Evolutionary conservation across 306 rosid genomes (phyloP).

Genomic region (Rubus parviflorus): DNA sequence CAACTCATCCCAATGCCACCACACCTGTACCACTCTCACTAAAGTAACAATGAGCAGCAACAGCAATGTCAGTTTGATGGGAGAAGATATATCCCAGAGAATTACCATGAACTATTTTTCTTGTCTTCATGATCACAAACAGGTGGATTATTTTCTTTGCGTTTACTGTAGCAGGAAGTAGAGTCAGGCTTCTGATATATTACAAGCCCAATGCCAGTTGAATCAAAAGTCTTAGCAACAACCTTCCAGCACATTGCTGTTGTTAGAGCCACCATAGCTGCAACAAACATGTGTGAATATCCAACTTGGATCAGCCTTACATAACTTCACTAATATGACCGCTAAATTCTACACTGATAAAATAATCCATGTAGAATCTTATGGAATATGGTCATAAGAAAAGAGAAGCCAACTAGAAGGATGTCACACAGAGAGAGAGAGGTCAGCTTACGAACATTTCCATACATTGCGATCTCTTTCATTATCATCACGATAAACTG

Average conservation of each 20-base stretch:
- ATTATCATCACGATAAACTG: slow-evolving; percentile 65
- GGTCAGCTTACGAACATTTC: slow-evolving; percentile 60
- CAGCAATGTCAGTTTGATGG: background rate
- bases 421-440: slow-evolving; percentile 1
- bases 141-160: slow-evolving; percentile 54
- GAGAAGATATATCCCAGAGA: background rate
- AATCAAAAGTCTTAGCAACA: slow-evolving; percentile 63
- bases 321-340: background rate
- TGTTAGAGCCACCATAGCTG: slow-evolving; percentile 75
- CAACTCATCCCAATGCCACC: background rate
- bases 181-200: slow-evolving; percentile 89
- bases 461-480: slow-evolving; percentile 71
- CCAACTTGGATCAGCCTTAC: slow-evolving; percentile 20
- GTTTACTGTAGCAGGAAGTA: slow-evolving; percentile 60
- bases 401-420: background rate
- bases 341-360: background rate
- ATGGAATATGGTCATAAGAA: slow-evolving; percentile 1
- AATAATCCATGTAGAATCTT: background rate
- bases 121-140: slow-evolving; percentile 54
- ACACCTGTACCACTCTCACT: background rate
- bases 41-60: slow-evolving; percentile 18
- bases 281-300: slow-evolving; percentile 35
- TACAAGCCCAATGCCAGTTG: slow-evolving; percentile 85
- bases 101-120: slow-evolving; percentile 80
- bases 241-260: slow-evolving; percentile 83